These are phyloP conservation scores for Gillenia trifoliata DNA, from an alignment of 306 rosid genomes.

Conservation along the genomic window DNA sequence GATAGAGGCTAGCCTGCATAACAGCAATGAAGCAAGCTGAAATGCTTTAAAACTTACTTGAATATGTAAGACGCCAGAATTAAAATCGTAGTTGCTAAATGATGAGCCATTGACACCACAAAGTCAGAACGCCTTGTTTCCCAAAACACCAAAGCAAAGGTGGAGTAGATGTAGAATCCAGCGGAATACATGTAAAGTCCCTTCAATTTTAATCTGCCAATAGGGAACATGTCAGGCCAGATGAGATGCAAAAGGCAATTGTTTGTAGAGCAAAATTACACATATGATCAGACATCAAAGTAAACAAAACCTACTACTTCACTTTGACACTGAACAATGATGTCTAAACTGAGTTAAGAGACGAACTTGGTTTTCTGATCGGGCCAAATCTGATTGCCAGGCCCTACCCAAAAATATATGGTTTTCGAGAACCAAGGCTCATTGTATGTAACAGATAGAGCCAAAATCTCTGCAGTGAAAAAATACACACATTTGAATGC, in stretches of 20 bases:
- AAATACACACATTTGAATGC: constrained; percentile 32
- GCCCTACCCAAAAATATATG: constrained; percentile 33
- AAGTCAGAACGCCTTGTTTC: constrained; percentile 43
- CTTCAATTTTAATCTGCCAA: constrained; percentile 32
- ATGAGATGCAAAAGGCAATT: not conserved
- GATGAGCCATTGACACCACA: constrained; percentile 33
- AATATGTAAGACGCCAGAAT: constrained; percentile 19
- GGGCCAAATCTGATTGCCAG: constrained; percentile 35
- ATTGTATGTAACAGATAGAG: constrained; percentile 22
- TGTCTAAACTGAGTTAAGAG: not conserved
- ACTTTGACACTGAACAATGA: not conserved
- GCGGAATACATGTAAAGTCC: constrained; percentile 30
- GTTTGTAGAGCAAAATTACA: not conserved
- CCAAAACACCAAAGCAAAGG: constrained; percentile 37
- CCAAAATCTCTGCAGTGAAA: constrained; percentile 30
- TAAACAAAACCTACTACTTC: not conserved
- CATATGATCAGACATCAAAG: not conserved
- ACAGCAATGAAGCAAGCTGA: not conserved
- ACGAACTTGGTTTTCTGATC: constrained; percentile 34
- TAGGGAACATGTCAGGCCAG: not conserved
- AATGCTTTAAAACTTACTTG: constrained; percentile 2
- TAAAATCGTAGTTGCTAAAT: constrained; percentile 21
- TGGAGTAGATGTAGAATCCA: constrained; percentile 36
- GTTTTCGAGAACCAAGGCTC: constrained; percentile 35
- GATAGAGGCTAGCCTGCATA: not conserved